Evolutionary conservation across 2,329 filamentous ascomycete genomes (phyloP).

Genomic region (Aspergillus pseudonomiae): DNA sequence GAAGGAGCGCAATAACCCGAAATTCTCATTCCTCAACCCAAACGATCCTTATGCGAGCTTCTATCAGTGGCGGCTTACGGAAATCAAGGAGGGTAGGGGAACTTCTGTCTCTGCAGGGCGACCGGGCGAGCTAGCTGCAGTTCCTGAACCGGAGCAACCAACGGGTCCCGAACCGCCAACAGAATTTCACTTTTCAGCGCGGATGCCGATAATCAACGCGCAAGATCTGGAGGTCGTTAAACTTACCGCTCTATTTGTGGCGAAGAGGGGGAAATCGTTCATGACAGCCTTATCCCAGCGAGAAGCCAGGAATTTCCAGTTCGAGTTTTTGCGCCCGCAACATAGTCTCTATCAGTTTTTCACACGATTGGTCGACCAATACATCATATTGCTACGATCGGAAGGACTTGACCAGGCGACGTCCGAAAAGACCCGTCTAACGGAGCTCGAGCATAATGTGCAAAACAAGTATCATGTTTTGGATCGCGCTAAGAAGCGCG

Average conservation of each 20-base stretch:
- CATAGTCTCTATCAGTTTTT: conserved; percentile 98
- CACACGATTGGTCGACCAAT: conserved; percentile 88
- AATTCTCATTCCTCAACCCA: conserved; percentile 82
- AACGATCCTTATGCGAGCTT: conserved; percentile 84
- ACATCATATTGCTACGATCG: conserved; percentile 74
- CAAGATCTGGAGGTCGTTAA: conserved; percentile 77
- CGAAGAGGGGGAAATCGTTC: conserved; percentile 88
- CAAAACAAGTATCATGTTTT: conserved; percentile 80
- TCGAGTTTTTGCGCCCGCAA: conserved; percentile 92
- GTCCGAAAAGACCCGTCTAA: conserved; percentile 71
- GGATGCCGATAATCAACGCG: conserved; percentile 96
- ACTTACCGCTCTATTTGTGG: conserved; percentile 86
- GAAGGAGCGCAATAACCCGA: conserved; percentile 81
- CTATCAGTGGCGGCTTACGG: conserved; percentile 86
- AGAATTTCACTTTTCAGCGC: conserved; percentile 89
- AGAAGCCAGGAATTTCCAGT: conserved; percentile 89
- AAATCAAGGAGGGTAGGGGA: conserved; percentile 82
- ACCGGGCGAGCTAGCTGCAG: conserved; percentile 62
- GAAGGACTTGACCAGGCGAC: conserved; percentile 71
- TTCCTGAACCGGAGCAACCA: conserved; percentile 64
- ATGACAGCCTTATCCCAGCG: conserved; percentile 87
- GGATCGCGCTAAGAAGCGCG: conserved; percentile 78
- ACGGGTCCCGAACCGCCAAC: conserved; percentile 82
- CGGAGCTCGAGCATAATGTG: conserved; percentile 73
- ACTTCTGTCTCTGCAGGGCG: conserved; percentile 77